phyloP scores from a whole-genome alignment of 1,284 basidiomycete species.

The Cryptococcus sp. region DNA sequence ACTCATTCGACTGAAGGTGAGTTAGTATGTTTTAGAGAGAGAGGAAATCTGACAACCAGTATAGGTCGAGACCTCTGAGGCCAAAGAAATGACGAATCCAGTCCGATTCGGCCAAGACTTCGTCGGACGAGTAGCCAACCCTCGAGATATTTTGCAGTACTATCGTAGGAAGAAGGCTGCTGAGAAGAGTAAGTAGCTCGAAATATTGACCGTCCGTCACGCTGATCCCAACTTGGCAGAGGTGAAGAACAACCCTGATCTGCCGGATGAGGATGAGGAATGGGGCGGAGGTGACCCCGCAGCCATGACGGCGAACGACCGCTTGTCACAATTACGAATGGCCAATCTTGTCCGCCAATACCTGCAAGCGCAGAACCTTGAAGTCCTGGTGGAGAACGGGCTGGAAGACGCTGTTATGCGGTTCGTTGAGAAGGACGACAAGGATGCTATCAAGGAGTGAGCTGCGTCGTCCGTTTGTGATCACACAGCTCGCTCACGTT shows the following conservation, averaged over 20 bases:
- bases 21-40: conserved; percentile 10
- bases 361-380: conserved; percentile 81
- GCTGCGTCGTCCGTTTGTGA: conserved; percentile 30
- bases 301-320: conserved; percentile 39
- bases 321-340: conserved; percentile 54
- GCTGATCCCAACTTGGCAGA: conserved; percentile 25
- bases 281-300: conserved; percentile 67
- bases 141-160: conserved; percentile 87
- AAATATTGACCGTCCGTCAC: not conserved
- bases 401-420: conserved; percentile 89
- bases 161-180: conserved; percentile 74
- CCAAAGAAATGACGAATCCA: conserved; percentile 87
- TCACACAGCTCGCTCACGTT: not conserved
- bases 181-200: conserved; percentile 38
- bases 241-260: conserved; percentile 41
- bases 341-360: conserved; percentile 77
- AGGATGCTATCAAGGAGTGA: conserved; percentile 82
- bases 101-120: conserved; percentile 97
- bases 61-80: conserved; percentile 86
- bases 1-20: conserved; percentile 79
- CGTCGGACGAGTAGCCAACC: conserved; percentile 87
- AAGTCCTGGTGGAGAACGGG: conserved; percentile 78
- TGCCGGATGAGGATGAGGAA: conserved; percentile 62
- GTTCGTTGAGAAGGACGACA: conserved; percentile 94
- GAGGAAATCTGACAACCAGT: conserved; percentile 7